Base-by-base conservation (phyloP, 345 rosid genomes). In the Rubroshorea leprosula region DNA sequence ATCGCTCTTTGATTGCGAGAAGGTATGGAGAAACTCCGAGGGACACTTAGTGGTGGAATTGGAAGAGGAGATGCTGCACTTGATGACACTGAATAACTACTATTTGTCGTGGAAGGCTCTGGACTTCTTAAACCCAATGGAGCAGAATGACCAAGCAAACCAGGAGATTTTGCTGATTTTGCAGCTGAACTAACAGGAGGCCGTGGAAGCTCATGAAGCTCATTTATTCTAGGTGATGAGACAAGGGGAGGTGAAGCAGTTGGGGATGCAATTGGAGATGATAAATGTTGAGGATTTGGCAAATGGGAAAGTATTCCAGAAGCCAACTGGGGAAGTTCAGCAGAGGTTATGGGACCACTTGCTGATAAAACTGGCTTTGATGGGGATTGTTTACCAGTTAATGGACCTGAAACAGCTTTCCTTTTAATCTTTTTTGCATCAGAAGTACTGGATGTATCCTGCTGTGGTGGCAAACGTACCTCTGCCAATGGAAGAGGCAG, bases 141-240 rank as follows among this genome's bases (percentile, higher is more conserved):
- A 23, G 97, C 99, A 14, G 97, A 94, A 66, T 90, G 93, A 69
- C 92, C 97, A 51, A 78, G 62, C 46, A 67, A 46, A 55, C 63
- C 73, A 22, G 77, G 49, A 23, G 89, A 69, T 71, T 85, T 90
- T 49, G 76, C 72, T 18, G 83, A 67, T 76, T 80, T 82, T 51
- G 72, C 55, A 1, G 72, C 77, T 44, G 73, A 65, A 67, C 69
- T 58, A 59, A n/a, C n/a, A 0, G 99, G 97, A 20, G 99, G 97
- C 78, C 95, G 76, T 4, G 99, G 99, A 74, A 94, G 99, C 76
- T 85, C 81, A 51, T 94, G 97, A 61, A 87, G 96, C 79, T 85
- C 95, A 31, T 76, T 85, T 54, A 74, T 78, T 57, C 83, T 84
- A 20, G 95, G 97, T 54, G 97, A 87, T 52, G 86, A 83, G 66